phyloP scores from a whole-genome alignment of 208 protist genomes.

The Tritrichomonas foetus region DNA sequence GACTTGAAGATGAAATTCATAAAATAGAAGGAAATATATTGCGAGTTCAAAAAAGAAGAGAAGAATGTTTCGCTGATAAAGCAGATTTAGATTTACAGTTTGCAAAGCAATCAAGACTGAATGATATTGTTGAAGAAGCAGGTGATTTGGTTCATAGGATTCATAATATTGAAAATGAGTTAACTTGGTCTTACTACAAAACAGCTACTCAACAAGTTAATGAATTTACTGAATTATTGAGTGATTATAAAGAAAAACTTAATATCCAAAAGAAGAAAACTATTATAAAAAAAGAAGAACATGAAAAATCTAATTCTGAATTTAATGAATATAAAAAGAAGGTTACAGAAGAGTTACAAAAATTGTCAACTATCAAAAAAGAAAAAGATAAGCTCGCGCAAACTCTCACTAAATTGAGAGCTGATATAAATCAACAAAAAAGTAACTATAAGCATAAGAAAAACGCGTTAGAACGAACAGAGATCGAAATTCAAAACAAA shows the following conservation, averaged over 20 bases:
- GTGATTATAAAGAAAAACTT: not conserved
- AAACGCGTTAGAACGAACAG: not conserved
- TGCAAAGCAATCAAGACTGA: not conserved
- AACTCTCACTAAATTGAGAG: not conserved
- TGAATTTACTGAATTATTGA: not conserved
- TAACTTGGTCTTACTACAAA: not conserved
- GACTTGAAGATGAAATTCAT: not conserved
- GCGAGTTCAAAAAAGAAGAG: not conserved
- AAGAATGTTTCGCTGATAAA: not conserved
- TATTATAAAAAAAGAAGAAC: not conserved
- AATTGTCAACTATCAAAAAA: not conserved
- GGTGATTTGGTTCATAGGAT: not conserved
- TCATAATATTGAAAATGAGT: constrained; percentile 33
- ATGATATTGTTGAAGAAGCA: not conserved
- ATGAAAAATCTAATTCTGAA: not conserved
- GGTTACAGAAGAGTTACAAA: not conserved
- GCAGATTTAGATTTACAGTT: not conserved
- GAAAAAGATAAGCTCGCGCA: not conserved
- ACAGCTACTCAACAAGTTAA: not conserved
- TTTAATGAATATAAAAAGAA: not conserved
- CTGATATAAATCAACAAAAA: not conserved
- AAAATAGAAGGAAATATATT: not conserved
- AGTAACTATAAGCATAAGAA: not conserved
- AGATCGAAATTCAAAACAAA: not conserved
- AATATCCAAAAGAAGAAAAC: not conserved